These are phyloP conservation scores for Oryza meridionalis DNA, from an alignment of 176 grass and related monocot species.

Conservation along the genomic window DNA sequence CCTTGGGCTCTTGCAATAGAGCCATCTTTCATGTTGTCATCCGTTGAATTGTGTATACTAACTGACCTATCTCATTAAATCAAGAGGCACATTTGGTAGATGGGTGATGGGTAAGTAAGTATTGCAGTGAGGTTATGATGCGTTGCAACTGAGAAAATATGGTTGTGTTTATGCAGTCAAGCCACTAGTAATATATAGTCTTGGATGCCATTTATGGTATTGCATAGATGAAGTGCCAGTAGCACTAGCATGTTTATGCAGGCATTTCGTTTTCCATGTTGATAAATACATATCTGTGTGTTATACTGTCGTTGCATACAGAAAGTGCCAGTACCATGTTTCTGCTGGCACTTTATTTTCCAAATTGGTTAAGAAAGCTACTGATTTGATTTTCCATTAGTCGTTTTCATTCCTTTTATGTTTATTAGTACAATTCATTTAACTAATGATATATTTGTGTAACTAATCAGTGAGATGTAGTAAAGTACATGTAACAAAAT, in stretches of 20 bases:
- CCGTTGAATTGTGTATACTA: not conserved
- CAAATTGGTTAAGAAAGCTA: slow-evolving; percentile 25
- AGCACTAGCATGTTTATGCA: slow-evolving; percentile 22
- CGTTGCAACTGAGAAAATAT: slow-evolving; percentile 2
- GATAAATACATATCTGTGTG: not conserved
- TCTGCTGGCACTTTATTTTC: slow-evolving; percentile 11
- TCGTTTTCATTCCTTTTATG: slow-evolving; percentile 30
- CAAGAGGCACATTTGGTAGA: not conserved
- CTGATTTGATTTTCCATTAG: not conserved
- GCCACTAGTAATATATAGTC: not conserved
- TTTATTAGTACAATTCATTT: not conserved
- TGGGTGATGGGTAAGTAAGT: not conserved
- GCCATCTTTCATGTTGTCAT: not conserved
- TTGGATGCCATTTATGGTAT: slow-evolving; percentile 15
- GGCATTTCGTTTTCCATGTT: slow-evolving; percentile 29
- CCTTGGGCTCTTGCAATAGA: not conserved
- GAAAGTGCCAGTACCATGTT: slow-evolving; percentile 21
- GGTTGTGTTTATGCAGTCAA: not conserved
- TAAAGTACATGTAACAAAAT: not conserved
- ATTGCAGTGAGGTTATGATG: not conserved
- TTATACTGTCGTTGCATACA: not conserved
- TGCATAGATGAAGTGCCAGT: slow-evolving; percentile 19
- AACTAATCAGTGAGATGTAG: not conserved
- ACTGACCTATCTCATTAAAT: slow-evolving; percentile 20
- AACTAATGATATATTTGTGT: not conserved